Conservation (phyloP, 2,329 filamentous ascomycete genomes). For the Diaporthe batatas region DNA sequence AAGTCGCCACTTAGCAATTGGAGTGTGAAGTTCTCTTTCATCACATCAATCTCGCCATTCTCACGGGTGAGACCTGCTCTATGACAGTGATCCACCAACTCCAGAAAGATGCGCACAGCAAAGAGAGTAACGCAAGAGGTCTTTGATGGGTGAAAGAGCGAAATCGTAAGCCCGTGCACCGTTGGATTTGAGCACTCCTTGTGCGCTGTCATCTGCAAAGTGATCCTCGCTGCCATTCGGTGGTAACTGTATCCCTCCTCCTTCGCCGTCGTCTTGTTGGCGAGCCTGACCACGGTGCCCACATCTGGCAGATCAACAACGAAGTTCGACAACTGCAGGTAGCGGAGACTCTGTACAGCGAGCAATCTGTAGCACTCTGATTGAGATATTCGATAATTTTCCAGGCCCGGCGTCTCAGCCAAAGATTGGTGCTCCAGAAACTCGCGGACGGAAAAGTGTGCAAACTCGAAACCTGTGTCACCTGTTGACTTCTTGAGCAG, state of each 20-base stretch:
- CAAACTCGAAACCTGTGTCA: background rate
- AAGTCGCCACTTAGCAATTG: background rate
- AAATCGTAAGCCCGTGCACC: background rate
- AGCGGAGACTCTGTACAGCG: background rate
- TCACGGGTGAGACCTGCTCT: accelerated
- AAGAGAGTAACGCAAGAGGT: background rate
- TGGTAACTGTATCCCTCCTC: background rate
- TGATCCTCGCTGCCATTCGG: background rate
- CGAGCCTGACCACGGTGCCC: too few relatives aligned
- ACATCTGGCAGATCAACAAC: too few relatives aligned
- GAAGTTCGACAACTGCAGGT: background rate
- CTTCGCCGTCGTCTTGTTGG: background rate
- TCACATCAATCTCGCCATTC: background rate
- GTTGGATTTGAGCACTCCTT: background rate
- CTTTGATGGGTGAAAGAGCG: background rate
- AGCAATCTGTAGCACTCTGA: background rate
- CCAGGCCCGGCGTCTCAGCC: background rate
- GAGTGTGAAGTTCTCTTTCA: too few relatives aligned
- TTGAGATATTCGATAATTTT: background rate
- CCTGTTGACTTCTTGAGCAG: background rate
- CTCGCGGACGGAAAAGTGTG: constrained; percentile 7
- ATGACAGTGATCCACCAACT: accelerated
- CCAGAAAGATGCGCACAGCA: background rate
- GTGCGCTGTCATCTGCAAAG: background rate
- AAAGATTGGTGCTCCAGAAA: background rate